phyloP scores from a whole-genome alignment of 176 grass and related monocot species.

The Zea luxurians region DNA sequence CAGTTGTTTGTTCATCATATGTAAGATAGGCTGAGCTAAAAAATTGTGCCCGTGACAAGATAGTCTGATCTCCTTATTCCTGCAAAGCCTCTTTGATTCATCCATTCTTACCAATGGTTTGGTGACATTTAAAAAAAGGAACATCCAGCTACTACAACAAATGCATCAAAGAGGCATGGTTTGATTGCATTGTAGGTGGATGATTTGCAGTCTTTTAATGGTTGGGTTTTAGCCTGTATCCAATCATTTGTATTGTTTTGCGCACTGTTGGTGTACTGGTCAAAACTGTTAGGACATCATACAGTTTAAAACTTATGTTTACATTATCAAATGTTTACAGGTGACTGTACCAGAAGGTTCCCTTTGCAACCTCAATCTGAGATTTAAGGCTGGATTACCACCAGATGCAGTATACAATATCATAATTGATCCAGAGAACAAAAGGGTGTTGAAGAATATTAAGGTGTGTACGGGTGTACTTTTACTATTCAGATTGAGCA shows the following conservation, averaged over 20 bases:
- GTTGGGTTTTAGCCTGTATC: not conserved
- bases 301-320: slow-evolving; percentile 15
- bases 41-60: too few species aligned
- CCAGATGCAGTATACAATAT: slow-evolving; percentile 96
- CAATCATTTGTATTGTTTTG: not conserved
- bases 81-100: too few species aligned
- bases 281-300: too few species aligned
- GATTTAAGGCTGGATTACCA: slow-evolving; percentile 73
- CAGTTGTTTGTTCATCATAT: too few species aligned
- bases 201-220: not conserved
- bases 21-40: too few species aligned
- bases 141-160: too few species aligned
- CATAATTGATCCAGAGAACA: slow-evolving; percentile 79
- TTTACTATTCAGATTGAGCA: not conserved
- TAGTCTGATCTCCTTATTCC: too few species aligned
- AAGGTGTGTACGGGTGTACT: slow-evolving; percentile 52
- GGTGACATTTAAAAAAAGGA: too few species aligned
- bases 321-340: slow-evolving; percentile 42
- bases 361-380: slow-evolving; percentile 84
- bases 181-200: not conserved
- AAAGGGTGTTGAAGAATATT: slow-evolving; percentile 95
- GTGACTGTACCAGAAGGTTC: slow-evolving; percentile 81
- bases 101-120: too few species aligned
- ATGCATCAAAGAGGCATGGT: slow-evolving; percentile 10
- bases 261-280: too few species aligned